Base-by-base conservation (phyloP, 2,329 filamentous ascomycete species). In the Ilyonectria destructans region DNA sequence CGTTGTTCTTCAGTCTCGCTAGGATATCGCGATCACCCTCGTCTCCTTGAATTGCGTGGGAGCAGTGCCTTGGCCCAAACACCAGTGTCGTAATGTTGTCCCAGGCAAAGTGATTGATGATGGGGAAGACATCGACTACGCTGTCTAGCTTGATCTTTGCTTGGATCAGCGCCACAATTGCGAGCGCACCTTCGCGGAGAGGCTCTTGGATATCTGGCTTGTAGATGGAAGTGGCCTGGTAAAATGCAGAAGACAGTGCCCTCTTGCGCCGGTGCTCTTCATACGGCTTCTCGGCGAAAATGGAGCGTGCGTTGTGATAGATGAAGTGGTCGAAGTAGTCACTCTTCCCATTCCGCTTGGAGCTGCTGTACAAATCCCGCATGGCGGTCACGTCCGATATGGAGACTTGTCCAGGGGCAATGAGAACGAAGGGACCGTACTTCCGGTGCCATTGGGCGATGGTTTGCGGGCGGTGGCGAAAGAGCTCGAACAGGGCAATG, bases 161-260 rank as follows among this genome's bases (percentile, higher is more conserved):
- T 40, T 40, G 37, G 37, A 13, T 17, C 10, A 13, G 9, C 6
- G 37, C 37, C 10, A 40, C 37, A 40, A 15, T 40, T 4, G 15
- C 37, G 37, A 40, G 37, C 13, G 37, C 37, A 13, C 40, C 8
- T 21, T 49, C 43, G 29, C 56, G 56, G 6, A 58, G 56, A 13
- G 56, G 56, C 2, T 35, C 29, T 31, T 58, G 56, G 7, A 58
- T 29, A 35, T 58, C 56, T 13, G 31, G 56, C 13, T 45, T 37
- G 45, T 58, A 58, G 43, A 58, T 58, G 56, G 56, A 58, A 4
- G 56, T 58, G 33, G 56, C 43, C 56, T 58, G 56, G 10, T 58
- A 58, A n/a, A 58, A 58, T 23, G 56, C 56, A 2, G 56, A 58
- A 17, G 43, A 48, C n/a, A 58, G 43, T 19, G 26, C 56, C 35